phyloP scores from a whole-genome alignment of 257 asterid genomes.

The Solanum rostratum region DNA sequence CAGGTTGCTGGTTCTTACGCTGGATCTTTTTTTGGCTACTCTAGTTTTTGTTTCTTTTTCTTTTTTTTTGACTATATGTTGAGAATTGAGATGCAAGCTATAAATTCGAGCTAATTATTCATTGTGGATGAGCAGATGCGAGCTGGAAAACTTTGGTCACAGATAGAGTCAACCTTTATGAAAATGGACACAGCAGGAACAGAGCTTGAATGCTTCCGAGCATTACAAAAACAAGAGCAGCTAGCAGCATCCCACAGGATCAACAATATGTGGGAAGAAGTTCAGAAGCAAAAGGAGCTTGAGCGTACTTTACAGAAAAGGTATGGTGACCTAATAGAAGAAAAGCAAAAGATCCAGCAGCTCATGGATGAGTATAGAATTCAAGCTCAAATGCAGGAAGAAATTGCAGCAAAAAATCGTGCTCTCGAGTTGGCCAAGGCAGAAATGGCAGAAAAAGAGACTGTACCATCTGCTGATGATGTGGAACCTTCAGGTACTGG shows the following conservation, averaged over 20 bases:
- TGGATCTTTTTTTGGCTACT: neutral
- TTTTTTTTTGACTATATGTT: neutral
- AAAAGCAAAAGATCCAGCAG: conserved; percentile 45
- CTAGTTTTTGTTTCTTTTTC: neutral
- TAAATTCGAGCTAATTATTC: neutral
- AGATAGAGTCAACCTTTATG: conserved; percentile 66
- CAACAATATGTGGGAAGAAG: conserved; percentile 90
- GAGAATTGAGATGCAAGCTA: neutral
- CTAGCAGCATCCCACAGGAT: conserved; percentile 68
- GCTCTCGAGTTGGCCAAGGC: conserved; percentile 12
- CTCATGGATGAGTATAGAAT: conserved; percentile 28
- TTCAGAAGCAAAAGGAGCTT: conserved; percentile 91
- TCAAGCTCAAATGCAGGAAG: conserved; percentile 43
- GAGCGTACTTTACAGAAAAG: conserved; percentile 62
- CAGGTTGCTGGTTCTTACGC: neutral
- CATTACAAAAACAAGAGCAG: conserved; percentile 75
- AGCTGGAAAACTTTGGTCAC: conserved; percentile 68
- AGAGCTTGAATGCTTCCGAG: conserved; percentile 79
- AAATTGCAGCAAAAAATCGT: conserved; percentile 19
- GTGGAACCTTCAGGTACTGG: neutral
- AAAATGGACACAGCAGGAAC: conserved; percentile 86
- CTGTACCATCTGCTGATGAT: neutral
- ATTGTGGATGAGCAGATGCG: conserved; percentile 40
- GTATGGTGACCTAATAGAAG: conserved; percentile 49
- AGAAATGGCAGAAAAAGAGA: conserved; percentile 5